Evolutionary conservation across 2,329 filamentous ascomycete genomes (phyloP).

Genomic region (Ophiostoma montium): DNA sequence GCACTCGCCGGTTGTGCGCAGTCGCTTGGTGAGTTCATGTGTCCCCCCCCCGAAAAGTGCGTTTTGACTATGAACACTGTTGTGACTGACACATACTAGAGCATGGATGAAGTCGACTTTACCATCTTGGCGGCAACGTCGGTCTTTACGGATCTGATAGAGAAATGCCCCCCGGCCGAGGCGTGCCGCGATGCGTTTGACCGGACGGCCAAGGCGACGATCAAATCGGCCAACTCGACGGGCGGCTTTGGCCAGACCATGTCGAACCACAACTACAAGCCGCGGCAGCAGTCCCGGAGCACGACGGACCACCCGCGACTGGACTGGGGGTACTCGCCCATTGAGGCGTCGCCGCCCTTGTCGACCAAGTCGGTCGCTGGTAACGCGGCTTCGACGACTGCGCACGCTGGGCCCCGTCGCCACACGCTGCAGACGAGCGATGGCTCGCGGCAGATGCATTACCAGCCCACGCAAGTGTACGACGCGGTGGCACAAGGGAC

Average conservation of each 20-base stretch:
- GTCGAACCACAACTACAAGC: slow-evolving; percentile 4
- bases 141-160: slow-evolving; percentile 78
- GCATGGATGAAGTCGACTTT: slow-evolving; percentile 94
- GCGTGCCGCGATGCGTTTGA: slow-evolving; percentile 91
- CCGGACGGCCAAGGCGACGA: slow-evolving; percentile 85
- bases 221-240: slow-evolving; percentile 84
- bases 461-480: neutral
- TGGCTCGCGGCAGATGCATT: slow-evolving; percentile 19
- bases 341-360: slow-evolving; percentile 4
- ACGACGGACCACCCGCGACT: slow-evolving; percentile 15
- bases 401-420: slow-evolving; percentile 5
- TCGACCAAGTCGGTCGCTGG: slow-evolving; percentile 12
- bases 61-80: no score
- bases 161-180: slow-evolving; percentile 90
- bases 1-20: slow-evolving; percentile 83
- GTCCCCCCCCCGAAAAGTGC: no score
- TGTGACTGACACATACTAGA: slow-evolving; percentile 20
- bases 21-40: slow-evolving; percentile 44
- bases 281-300: slow-evolving; percentile 16
- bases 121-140: slow-evolving; percentile 88
- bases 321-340: slow-evolving; percentile 10
- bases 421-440: slow-evolving; percentile 6
- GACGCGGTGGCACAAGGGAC: slow-evolving; percentile 7
- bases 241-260: slow-evolving; percentile 55
- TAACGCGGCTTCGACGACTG: neutral